Conservation (phyloP, 768 basidiomycete genomes). For the Kwoniella europaea region DNA sequence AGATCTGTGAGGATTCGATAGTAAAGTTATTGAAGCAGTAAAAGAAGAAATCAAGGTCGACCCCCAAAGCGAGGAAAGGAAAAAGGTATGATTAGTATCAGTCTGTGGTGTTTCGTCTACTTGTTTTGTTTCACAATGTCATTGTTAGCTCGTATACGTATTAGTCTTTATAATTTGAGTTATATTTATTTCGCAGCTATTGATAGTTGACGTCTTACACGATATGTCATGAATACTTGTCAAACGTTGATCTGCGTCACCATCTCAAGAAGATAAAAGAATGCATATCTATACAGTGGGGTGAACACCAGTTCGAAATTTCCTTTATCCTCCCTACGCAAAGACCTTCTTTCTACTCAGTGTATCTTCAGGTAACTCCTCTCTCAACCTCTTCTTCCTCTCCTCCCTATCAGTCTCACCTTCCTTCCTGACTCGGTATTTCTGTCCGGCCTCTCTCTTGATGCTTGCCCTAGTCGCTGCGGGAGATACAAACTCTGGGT, state of each 20-base stretch:
- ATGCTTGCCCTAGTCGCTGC: conserved; percentile 73
- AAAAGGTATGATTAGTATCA: background rate
- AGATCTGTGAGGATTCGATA: conserved; percentile 34
- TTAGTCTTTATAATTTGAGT: background rate
- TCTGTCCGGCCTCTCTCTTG: conserved; percentile 75
- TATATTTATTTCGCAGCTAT: background rate
- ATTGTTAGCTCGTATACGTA: background rate
- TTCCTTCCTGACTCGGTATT: conserved; percentile 80
- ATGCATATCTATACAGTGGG: background rate
- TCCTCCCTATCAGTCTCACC: conserved; percentile 70
- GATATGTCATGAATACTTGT: conserved; percentile 8
- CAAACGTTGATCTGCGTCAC: background rate
- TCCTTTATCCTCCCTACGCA: conserved; percentile 63
- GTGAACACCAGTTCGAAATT: background rate
- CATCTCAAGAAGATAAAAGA: background rate
- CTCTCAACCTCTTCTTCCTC: conserved; percentile 69
- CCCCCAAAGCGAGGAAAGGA: background rate
- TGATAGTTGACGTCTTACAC: conserved; percentile 7
- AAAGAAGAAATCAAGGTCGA: no score
- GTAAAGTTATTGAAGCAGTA: conserved; percentile 29
- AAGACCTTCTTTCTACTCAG: conserved; percentile 89
- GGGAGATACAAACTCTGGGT: conserved; percentile 94
- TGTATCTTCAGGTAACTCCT: conserved; percentile 70
- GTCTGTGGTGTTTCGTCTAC: background rate
- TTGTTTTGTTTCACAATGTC: background rate